A percentile compares a stretch with the other conserved stretches of the same genome.
phyloP scores from a whole-genome alignment of 345 rosid species.

The Excoecaria agallocha region DNA sequence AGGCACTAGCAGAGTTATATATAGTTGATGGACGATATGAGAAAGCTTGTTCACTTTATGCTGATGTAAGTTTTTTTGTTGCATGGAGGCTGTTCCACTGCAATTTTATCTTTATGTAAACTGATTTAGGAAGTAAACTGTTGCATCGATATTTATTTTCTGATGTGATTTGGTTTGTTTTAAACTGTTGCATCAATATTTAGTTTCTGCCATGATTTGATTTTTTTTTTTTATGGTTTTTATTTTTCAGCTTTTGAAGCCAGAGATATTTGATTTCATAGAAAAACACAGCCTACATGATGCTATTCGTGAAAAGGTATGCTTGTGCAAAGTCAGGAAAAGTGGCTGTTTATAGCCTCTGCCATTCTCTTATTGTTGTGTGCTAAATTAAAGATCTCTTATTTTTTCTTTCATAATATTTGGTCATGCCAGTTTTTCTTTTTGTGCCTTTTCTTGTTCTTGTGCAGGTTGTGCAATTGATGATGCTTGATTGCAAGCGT shows the following conservation, averaged over 20 bases:
- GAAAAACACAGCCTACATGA: constrained; percentile 85
- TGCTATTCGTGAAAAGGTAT: constrained; percentile 89
- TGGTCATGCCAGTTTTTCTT: constrained; percentile 8
- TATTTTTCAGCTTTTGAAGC: constrained; percentile 86
- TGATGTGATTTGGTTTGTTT: constrained; percentile 18
- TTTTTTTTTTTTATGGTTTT: constrained; percentile 17
- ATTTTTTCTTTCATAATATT: constrained; percentile 6
- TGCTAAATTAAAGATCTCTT: neutral
- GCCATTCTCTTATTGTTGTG: neutral
- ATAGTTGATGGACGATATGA: constrained; percentile 82
- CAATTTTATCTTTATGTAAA: neutral
- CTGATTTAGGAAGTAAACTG: neutral
- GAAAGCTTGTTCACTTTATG: constrained; percentile 85
- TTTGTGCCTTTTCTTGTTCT: constrained; percentile 15
- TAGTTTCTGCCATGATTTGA: too few relatives aligned
- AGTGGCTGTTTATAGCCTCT: constrained; percentile 3
- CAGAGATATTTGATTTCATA: constrained; percentile 75
- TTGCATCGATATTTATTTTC: constrained; percentile 5
- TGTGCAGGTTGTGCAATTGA: constrained; percentile 81
- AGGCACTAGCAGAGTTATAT: constrained; percentile 93
- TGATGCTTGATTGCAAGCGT: constrained; percentile 85
- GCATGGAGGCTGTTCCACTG: neutral
- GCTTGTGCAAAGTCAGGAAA: constrained; percentile 15
- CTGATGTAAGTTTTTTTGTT: constrained; percentile 77
- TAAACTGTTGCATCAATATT: too few relatives aligned